These are phyloP conservation scores for Rhexocercosporidium sp. DNA, from an alignment of 2,329 filamentous ascomycete species.

Conservation along the genomic window DNA sequence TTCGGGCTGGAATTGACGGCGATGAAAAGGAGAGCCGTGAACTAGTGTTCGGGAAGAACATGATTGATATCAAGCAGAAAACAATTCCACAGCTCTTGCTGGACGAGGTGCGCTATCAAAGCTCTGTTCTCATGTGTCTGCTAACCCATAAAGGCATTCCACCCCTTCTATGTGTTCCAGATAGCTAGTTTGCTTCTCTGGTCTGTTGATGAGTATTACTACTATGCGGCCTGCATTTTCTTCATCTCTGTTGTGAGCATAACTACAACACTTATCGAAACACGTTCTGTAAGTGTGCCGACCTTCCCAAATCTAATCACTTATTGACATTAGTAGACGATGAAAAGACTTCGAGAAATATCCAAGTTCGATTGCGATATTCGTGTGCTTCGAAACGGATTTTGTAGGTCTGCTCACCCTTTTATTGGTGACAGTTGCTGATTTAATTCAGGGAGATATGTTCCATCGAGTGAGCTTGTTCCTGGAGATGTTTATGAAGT, in stretches of 20 bases:
- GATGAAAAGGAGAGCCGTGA: slow-evolving; percentile 87
- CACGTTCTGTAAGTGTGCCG: slow-evolving; percentile 68
- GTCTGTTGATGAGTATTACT: slow-evolving; percentile 97
- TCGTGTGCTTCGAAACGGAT: slow-evolving; percentile 89
- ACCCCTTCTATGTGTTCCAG: slow-evolving; percentile 98
- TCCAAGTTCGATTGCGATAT: slow-evolving; percentile 96
- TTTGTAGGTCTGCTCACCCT: slow-evolving; percentile 63
- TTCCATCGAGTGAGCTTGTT: slow-evolving; percentile 85
- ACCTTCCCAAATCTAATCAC: background rate
- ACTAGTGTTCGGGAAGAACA: slow-evolving; percentile 85
- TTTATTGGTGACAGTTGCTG: slow-evolving; percentile 1
- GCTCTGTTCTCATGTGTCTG: background rate
- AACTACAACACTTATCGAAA: slow-evolving; percentile 86
- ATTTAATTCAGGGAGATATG: slow-evolving; percentile 68
- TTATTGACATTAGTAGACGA: slow-evolving; percentile 61
- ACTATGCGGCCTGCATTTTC: slow-evolving; percentile 95
- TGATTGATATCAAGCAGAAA: slow-evolving; percentile 94
- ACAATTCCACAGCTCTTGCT: slow-evolving; percentile 80
- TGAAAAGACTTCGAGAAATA: slow-evolving; percentile 87
- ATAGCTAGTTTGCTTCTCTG: slow-evolving; percentile 92
- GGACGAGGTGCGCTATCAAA: slow-evolving; percentile 69
- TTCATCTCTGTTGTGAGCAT: slow-evolving; percentile 94
- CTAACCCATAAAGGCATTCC: slow-evolving; percentile 69
- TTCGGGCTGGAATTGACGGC: slow-evolving; percentile 81
- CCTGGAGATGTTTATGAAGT: slow-evolving; percentile 97